phyloP scores from a whole-genome alignment of 257 asterid species.

The Osmanthus fragrans region DNA sequence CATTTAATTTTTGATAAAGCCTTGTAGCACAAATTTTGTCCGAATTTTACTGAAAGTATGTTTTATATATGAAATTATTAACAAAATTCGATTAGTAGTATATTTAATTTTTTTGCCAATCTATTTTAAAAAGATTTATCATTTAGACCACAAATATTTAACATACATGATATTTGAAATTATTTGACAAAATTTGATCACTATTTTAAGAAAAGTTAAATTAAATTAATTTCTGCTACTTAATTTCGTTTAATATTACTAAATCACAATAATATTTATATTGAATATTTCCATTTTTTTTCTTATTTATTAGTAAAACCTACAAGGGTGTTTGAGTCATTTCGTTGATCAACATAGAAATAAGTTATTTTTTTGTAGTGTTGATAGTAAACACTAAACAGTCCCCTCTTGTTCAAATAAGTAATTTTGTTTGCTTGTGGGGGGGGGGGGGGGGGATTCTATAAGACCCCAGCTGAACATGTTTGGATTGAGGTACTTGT shows the following conservation, averaged over 20 bases:
- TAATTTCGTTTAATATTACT: not conserved
- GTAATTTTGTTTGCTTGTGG: too few species aligned
- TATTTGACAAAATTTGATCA: not conserved
- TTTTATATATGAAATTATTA: not conserved
- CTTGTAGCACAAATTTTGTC: not conserved
- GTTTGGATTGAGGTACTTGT: not conserved
- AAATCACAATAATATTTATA: not conserved
- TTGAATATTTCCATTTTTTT: too few species aligned
- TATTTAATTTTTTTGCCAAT: not conserved
- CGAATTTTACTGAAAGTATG: not conserved
- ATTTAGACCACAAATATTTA: not conserved
- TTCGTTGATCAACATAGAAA: not conserved
- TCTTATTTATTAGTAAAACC: too few species aligned
- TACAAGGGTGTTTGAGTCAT: not conserved
- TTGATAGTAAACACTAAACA: not conserved
- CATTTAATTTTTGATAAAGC: not conserved
- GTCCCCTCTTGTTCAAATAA: not conserved
- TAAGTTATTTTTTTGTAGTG: not conserved
- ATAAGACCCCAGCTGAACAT: not conserved
- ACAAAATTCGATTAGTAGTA: not conserved
- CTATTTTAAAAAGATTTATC: not conserved
- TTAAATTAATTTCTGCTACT: not conserved
- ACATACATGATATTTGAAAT: not conserved
- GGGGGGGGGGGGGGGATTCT: not conserved
- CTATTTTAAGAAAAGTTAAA: not conserved